A percentile compares a stretch with the other conserved stretches of the same genome.
Conservation (phyloP, 768 basidiomycete species). For the Auricularia cornea region DNA sequence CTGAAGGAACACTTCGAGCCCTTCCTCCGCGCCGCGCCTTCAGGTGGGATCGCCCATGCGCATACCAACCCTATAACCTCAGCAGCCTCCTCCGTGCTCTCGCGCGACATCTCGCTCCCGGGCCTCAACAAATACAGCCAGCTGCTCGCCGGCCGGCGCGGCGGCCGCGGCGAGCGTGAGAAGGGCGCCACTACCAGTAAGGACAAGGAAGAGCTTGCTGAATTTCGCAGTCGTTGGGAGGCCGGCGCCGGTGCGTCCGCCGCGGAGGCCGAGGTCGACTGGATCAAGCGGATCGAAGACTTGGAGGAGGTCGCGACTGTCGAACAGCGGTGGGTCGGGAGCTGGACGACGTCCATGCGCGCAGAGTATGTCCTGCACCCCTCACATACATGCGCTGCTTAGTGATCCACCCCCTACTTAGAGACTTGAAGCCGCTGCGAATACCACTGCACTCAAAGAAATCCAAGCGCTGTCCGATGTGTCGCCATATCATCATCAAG, state of each 20-base stretch:
- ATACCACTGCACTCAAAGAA: constrained; percentile 90
- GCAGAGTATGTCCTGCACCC: constrained; percentile 41
- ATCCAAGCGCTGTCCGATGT: constrained; percentile 90
- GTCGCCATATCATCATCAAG: constrained; percentile 95
- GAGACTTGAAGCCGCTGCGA: constrained; percentile 78
- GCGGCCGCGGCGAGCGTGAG: constrained; percentile 45
- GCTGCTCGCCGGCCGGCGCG: constrained; percentile 35
- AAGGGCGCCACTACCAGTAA: constrained; percentile 35
- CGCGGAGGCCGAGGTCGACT: constrained; percentile 62
- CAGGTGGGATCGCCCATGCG: constrained; percentile 44
- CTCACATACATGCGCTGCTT: neutral
- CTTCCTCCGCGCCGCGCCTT: constrained; percentile 69
- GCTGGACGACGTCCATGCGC: constrained; percentile 65
- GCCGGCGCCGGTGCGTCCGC: constrained; percentile 50
- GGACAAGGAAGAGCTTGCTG: constrained; percentile 66
- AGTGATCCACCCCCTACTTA: constrained; percentile 26
- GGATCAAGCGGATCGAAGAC: constrained; percentile 54
- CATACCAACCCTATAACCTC: constrained; percentile 79
- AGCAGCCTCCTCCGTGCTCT: constrained; percentile 81
- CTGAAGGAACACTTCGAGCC: constrained; percentile 97
- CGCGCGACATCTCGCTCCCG: constrained; percentile 66
- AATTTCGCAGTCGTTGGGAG: constrained; percentile 68
- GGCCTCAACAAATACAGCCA: constrained; percentile 75
- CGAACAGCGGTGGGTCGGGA: constrained; percentile 73
- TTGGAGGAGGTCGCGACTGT: constrained; percentile 56